Conservation (phyloP, 2,329 filamentous ascomycete genomes). For the Colletotrichum coccodes region DNA sequence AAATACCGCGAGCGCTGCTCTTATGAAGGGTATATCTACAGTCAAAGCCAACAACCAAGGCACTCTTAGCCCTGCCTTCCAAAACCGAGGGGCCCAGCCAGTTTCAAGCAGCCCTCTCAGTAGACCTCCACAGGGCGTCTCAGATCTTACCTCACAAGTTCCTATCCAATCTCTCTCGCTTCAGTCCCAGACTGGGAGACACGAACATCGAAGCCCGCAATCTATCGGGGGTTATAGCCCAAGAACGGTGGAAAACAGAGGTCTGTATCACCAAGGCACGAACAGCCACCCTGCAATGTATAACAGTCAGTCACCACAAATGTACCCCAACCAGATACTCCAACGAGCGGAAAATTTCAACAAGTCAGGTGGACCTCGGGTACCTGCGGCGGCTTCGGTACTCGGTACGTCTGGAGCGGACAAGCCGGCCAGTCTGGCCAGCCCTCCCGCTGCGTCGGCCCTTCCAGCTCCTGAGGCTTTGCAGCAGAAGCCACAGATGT, state of each 20-base stretch:
- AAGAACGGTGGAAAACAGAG: slow-evolving; percentile 9
- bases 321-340: slow-evolving; percentile 9
- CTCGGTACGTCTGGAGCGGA: slow-evolving; percentile 14
- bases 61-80: not conserved
- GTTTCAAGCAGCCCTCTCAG: slow-evolving; percentile 29
- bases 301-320: slow-evolving; percentile 3
- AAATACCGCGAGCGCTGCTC: slow-evolving; percentile 20
- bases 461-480: slow-evolving; percentile 40
- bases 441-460: slow-evolving; percentile 40
- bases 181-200: slow-evolving; percentile 9
- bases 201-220: not conserved
- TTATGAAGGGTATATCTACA: slow-evolving; percentile 17
- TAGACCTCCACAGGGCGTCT: slow-evolving; percentile 19
- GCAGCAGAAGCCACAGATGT: slow-evolving; percentile 47
- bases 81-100: slow-evolving; percentile 13
- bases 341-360: slow-evolving; percentile 13
- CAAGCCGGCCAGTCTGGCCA: slow-evolving; percentile 36
- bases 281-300: not conserved
- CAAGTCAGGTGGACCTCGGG: slow-evolving; percentile 4
- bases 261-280: slow-evolving; percentile 3
- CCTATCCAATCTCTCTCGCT: slow-evolving; percentile 14
- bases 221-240: not conserved
- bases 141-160: slow-evolving; percentile 1
- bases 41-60: slow-evolving; percentile 6
- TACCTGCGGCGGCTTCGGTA: slow-evolving; percentile 2